These are phyloP conservation scores for Salix udensis DNA, from an alignment of 345 rosid species.

Conservation along the genomic window DNA sequence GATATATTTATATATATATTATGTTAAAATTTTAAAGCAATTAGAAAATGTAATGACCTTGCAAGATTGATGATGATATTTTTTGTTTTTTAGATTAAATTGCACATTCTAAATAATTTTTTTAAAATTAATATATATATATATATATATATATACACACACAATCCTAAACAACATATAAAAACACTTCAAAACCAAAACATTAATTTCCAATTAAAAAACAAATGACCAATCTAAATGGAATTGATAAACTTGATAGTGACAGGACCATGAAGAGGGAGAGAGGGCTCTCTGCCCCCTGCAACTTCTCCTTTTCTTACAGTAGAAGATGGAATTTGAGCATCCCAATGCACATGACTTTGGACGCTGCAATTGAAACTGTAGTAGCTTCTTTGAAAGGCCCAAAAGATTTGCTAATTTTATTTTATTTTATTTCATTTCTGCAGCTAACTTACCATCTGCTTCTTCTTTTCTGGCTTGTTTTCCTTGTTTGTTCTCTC, in stretches of 20 bases:
- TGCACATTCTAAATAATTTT: no score
- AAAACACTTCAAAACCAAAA: no score
- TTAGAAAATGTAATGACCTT: no score
- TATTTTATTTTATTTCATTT: background rate
- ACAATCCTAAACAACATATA: no score
- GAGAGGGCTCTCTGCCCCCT: constrained; percentile 33
- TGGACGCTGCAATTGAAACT: constrained; percentile 27
- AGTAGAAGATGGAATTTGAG: constrained; percentile 46
- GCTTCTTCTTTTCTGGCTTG: background rate
- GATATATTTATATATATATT: no score
- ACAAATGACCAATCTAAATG: no score
- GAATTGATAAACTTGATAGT: background rate
- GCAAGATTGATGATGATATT: no score
- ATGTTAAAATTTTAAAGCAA: no score
- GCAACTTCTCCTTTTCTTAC: background rate
- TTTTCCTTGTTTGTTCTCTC: background rate
- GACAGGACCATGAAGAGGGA: constrained; percentile 17
- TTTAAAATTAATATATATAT: no score
- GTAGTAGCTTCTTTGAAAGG: constrained; percentile 31
- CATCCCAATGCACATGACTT: constrained; percentile 42
- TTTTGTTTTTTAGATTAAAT: no score
- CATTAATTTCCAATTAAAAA: background rate
- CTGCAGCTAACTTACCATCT: background rate
- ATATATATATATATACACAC: no score
- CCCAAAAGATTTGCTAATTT: constrained; percentile 24